Percentiles rank a stretch among this genome's conserved stretches.
Evolutionary conservation across 768 basidiomycete genomes (phyloP).

Genomic region (Fibroporia radiculosa): DNA sequence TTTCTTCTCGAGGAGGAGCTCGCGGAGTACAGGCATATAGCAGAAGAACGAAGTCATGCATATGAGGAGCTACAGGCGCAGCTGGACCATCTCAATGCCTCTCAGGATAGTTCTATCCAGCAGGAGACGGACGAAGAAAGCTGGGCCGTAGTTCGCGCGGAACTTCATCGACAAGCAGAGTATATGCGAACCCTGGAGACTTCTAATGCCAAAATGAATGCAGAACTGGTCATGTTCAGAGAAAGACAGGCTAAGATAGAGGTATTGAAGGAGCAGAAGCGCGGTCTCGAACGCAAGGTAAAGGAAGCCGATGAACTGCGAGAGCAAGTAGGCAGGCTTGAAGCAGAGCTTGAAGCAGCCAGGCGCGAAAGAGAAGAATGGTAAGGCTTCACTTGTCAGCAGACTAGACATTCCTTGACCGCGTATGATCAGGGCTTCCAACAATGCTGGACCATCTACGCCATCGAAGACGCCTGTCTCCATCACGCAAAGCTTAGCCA

Average conservation of each 20-base stretch:
- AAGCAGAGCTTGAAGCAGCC: slow-evolving; percentile 59
- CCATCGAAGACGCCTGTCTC: slow-evolving; percentile 44
- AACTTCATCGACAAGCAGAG: slow-evolving; percentile 56
- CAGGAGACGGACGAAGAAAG: slow-evolving; percentile 38
- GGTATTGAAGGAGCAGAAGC: slow-evolving; percentile 69
- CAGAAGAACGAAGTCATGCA: slow-evolving; percentile 33
- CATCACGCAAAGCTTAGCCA: slow-evolving; percentile 48
- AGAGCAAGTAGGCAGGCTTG: slow-evolving; percentile 45
- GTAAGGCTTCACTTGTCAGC: slow-evolving; percentile 28
- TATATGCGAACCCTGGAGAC: slow-evolving; percentile 55
- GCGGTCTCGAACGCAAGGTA: slow-evolving; percentile 49
- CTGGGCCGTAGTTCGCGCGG: slow-evolving; percentile 58
- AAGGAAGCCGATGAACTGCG: slow-evolving; percentile 44
- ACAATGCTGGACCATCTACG: slow-evolving; percentile 25
- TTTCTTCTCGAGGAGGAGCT: slow-evolving; percentile 43
- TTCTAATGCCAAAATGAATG: slow-evolving; percentile 44
- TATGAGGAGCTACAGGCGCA: slow-evolving; percentile 39
- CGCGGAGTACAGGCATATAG: slow-evolving; percentile 30
- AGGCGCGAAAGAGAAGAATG: slow-evolving; percentile 51
- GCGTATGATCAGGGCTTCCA: slow-evolving; percentile 33
- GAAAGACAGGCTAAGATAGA: slow-evolving; percentile 56
- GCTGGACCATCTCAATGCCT: slow-evolving; percentile 36
- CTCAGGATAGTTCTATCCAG: slow-evolving; percentile 24
- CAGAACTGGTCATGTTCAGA: slow-evolving; percentile 46
- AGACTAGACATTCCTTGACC: background rate